Evolutionary conservation across 2,329 filamentous ascomycete species (phyloP).

Genomic region (Verruconis gallopava): DNA sequence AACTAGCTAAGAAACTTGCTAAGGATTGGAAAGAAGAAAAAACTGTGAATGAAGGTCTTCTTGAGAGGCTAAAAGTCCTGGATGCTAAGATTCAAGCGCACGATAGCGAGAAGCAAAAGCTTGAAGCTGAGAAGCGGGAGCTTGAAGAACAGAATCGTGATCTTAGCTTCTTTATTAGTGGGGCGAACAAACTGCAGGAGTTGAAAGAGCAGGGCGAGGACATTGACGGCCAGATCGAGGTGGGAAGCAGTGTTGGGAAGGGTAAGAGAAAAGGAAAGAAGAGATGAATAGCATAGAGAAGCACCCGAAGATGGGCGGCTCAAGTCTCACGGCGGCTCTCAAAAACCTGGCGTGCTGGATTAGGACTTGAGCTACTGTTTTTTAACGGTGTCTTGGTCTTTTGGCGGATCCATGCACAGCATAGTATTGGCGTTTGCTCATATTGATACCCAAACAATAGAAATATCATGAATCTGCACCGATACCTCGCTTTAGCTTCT

Average conservation of each 20-base stretch:
- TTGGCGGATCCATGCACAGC: too few species aligned
- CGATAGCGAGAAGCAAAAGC: constrained; percentile 30
- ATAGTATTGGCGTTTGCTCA: too few species aligned
- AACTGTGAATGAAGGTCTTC: constrained; percentile 63
- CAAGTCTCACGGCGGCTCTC: too few species aligned
- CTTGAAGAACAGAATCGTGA: constrained; percentile 79
- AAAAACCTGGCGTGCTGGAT: too few species aligned
- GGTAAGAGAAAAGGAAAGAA: constrained; percentile 43
- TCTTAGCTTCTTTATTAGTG: constrained; percentile 74
- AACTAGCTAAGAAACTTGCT: constrained; percentile 61
- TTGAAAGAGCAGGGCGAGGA: constrained; percentile 58
- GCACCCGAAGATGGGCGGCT: too few species aligned
- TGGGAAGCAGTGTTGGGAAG: constrained; percentile 33
- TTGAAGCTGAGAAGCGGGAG: constrained; percentile 49
- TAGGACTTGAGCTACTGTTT: too few species aligned
- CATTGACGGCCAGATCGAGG: constrained; percentile 53
- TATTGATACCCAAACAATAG: too few species aligned
- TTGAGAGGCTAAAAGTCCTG: constrained; percentile 67
- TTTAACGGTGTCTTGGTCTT: too few species aligned
- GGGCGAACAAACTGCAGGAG: constrained; percentile 60
- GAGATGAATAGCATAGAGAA: too few species aligned
- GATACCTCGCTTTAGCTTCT: too few species aligned
- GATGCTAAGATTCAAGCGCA: constrained; percentile 44
- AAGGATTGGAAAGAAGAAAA: constrained; percentile 79
- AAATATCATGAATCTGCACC: too few species aligned